Conservation (phyloP, 768 basidiomycete species). For the Agrocybe praecox region DNA sequence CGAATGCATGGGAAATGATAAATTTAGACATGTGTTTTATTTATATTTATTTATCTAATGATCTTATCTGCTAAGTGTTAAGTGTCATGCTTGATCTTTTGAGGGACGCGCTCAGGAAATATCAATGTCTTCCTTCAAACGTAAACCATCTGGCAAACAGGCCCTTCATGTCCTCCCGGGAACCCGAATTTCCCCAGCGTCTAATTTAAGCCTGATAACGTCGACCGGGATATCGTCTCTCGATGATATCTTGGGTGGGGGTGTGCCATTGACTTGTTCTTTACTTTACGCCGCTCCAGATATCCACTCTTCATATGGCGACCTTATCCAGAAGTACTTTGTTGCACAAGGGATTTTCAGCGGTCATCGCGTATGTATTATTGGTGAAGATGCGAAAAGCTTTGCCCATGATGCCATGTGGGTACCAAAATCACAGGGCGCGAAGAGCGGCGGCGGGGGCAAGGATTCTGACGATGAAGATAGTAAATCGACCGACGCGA, state of each 20-base stretch:
- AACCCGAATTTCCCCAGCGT: constrained; percentile 60
- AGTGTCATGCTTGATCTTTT: not conserved
- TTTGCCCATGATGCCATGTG: constrained; percentile 85
- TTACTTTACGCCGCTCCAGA: constrained; percentile 83
- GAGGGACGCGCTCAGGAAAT: not conserved
- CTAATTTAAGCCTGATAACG: constrained; percentile 56
- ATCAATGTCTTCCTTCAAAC: constrained; percentile 81
- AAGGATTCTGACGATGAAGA: constrained; percentile 32
- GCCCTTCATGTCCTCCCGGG: constrained; percentile 41
- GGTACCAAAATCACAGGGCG: constrained; percentile 44
- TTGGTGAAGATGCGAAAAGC: constrained; percentile 56
- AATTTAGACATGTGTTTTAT: not conserved
- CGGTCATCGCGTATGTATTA: constrained; percentile 68
- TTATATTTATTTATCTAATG: constrained; percentile 1
- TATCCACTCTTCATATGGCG: constrained; percentile 81
- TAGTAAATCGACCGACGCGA: constrained; percentile 34
- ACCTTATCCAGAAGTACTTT: constrained; percentile 86
- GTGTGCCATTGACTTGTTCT: constrained; percentile 80
- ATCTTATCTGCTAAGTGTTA: constrained; percentile 15
- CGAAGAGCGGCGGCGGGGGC: constrained; percentile 11
- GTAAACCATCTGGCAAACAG: constrained; percentile 52
- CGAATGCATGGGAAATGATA: not conserved
- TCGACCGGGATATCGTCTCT: constrained; percentile 93
- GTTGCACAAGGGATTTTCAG: constrained; percentile 82
- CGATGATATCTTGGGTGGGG: constrained; percentile 94